These are phyloP conservation scores for Hyaloperonospora arabidopsidis DNA, from an alignment of 352 stramenopile genomes.

Conservation along the genomic window DNA sequence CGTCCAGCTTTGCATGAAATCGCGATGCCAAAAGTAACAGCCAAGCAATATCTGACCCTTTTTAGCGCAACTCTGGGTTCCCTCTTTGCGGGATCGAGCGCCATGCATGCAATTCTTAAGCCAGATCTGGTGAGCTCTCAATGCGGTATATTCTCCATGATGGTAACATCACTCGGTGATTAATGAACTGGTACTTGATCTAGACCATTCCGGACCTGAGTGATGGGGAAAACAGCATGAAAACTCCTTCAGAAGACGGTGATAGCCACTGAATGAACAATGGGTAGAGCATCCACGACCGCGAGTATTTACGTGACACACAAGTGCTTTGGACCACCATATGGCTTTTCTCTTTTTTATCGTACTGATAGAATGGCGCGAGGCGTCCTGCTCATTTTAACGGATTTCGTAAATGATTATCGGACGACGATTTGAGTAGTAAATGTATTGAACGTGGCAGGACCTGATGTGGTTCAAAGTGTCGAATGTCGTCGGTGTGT, in stretches of 20 bases:
- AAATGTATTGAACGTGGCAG: no score
- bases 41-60: slow-evolving; percentile 70
- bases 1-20: neutral
- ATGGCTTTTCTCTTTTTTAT: no score
- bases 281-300: neutral
- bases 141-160: neutral
- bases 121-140: slow-evolving; percentile 55
- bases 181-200: neutral
- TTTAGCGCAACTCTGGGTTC: slow-evolving; percentile 65
- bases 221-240: slow-evolving; percentile 11
- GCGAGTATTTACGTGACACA: no score
- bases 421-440: no score
- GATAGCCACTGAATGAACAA: neutral
- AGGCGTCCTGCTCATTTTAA: no score
- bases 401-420: no score
- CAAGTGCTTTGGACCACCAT: no score
- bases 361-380: no score
- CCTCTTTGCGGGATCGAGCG: slow-evolving; percentile 75
- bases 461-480: no score
- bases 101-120: slow-evolving; percentile 79
- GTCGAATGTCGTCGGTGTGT: neutral
- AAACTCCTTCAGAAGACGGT: slow-evolving; percentile 7
- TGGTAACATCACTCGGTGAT: neutral
- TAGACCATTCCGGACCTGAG: slow-evolving; percentile 46
- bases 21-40: slow-evolving; percentile 41